Conservation (phyloP, 1,284 basidiomycete species). For the Cutaneotrichosporon arboriforme region DNA sequence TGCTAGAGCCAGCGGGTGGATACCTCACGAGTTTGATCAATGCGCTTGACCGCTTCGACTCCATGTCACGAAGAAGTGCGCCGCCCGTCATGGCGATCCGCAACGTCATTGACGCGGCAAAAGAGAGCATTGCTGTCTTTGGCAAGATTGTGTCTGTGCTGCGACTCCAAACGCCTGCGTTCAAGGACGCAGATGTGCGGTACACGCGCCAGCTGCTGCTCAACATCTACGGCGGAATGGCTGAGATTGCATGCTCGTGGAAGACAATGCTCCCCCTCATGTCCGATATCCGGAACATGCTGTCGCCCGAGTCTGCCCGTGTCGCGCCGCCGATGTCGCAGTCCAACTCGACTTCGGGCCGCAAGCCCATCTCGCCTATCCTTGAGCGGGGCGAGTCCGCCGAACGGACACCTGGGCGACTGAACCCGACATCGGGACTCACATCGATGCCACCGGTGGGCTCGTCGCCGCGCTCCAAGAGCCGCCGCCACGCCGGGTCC, state of each 20-base stretch:
- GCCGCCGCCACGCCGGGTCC: slow-evolving; percentile 80
- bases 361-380: slow-evolving; percentile 48
- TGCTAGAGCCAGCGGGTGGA: slow-evolving; percentile 74
- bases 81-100: slow-evolving; percentile 66
- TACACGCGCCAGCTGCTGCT: slow-evolving; percentile 83
- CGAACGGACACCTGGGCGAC: slow-evolving; percentile 1
- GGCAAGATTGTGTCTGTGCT: slow-evolving; percentile 80
- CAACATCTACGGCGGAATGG: slow-evolving; percentile 82
- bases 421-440: background rate
- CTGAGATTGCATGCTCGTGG: slow-evolving; percentile 86
- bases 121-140: slow-evolving; percentile 79
- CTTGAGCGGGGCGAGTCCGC: slow-evolving; percentile 17
- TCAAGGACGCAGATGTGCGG: slow-evolving; percentile 68
- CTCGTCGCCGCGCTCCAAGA: slow-evolving; percentile 47
- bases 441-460: slow-evolving; percentile 7
- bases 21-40: slow-evolving; percentile 82
- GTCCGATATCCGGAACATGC: slow-evolving; percentile 62
- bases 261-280: slow-evolving; percentile 67
- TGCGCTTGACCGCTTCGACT: slow-evolving; percentile 87
- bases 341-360: slow-evolving; percentile 18
- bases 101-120: slow-evolving; percentile 73
- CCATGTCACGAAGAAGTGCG: slow-evolving; percentile 61
- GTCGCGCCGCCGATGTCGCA: slow-evolving; percentile 18
- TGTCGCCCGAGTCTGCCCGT: slow-evolving; percentile 38
- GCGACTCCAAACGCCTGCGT: slow-evolving; percentile 63